Evolutionary conservation across 2,329 filamentous ascomycete genomes (phyloP).

Genomic region (Gyromitra esculenta): DNA sequence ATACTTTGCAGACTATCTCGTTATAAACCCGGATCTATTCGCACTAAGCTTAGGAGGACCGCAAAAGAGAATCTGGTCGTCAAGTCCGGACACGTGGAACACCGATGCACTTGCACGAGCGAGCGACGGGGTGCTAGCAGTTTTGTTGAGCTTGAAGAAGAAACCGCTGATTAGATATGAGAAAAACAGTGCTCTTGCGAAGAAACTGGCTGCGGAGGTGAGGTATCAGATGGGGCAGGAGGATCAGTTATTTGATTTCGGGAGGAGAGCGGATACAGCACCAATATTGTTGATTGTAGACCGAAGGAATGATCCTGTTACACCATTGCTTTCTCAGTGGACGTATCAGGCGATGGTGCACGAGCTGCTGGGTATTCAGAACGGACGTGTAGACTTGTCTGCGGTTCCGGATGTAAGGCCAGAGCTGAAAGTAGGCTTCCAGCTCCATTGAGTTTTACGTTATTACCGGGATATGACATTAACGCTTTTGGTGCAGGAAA

Average conservation of each 20-base stretch:
- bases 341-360: slow-evolving; percentile 99
- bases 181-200: slow-evolving; percentile 87
- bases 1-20: slow-evolving; percentile 94
- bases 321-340: slow-evolving; percentile 94
- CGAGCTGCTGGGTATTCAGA: slow-evolving; percentile 90
- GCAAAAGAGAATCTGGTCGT: slow-evolving; percentile 80
- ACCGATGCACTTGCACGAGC: slow-evolving; percentile 84
- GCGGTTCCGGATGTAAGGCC: slow-evolving; percentile 83
- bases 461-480: not conserved
- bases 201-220: slow-evolving; percentile 92
- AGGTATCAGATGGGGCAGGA: slow-evolving; percentile 90
- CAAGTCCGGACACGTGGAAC: slow-evolving; percentile 87
- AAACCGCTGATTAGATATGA: slow-evolving; percentile 93
- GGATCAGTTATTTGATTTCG: slow-evolving; percentile 93
- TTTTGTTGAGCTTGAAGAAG: slow-evolving; percentile 91
- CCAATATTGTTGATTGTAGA: slow-evolving; percentile 92
- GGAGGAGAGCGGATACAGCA: slow-evolving; percentile 86
- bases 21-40: slow-evolving; percentile 94
- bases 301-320: slow-evolving; percentile 91
- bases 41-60: slow-evolving; percentile 79
- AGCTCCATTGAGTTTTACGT: not conserved
- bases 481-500: slow-evolving; percentile 67
- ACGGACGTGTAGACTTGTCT: slow-evolving; percentile 90
- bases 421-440: slow-evolving; percentile 71
- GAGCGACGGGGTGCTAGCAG: slow-evolving; percentile 84